Base-by-base conservation (phyloP, 345 rosid species). In the Xanthoceras sorbifolium region DNA sequence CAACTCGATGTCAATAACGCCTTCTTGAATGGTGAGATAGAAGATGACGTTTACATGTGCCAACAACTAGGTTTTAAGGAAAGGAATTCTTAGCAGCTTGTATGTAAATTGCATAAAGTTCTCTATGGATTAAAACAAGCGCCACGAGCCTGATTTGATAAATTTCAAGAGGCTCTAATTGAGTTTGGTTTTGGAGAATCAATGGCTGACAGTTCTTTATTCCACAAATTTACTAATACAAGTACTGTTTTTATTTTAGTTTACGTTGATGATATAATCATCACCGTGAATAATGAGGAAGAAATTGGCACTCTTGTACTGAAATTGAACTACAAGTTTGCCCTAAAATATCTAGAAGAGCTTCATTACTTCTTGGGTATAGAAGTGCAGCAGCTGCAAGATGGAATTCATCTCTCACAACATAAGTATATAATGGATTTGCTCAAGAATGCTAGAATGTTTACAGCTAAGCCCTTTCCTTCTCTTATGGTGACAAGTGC, bases 1-100 rank as follows among this genome's bases (percentile, higher is more conserved):
- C 73, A 69, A 69, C 26, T 69, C 9, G 73, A 69, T 31, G 32
- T 69, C 8, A 40, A 40, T 18, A 40, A 40, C 42, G 72, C 72
- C 8, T 69, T 69, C 5, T 17, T 68, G 11, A 9, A 69, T 46
- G 72, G 55, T 9, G 0, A 4, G 20, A 9, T 69, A 26, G 18
- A 46, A 8, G 0, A 69, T 12, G 11, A 1, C 6, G 55, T 69
- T 7, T 69, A 40, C 10, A 69, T 69, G 72, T 17, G 12, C 10
- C 29, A 69, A 46, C 72, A 9, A 1, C 57, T 29, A 0, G 29
- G 57, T 20, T 69, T 20, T n/a, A 55, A n/a, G n/a, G n/a, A n/a
- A n/a, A n/a, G n/a, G n/a, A n/a, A n/a, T n/a, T n/a, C n/a, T n/a
- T n/a, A n/a, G n/a, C n/a, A n/a, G n/a, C n/a, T n/a, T 29, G 3